A percentile compares a stretch with the other conserved stretches of the same genome.
Evolutionary conservation across 1,284 basidiomycete genomes (phyloP).

Genomic region (Irpex rosettiformis): DNA sequence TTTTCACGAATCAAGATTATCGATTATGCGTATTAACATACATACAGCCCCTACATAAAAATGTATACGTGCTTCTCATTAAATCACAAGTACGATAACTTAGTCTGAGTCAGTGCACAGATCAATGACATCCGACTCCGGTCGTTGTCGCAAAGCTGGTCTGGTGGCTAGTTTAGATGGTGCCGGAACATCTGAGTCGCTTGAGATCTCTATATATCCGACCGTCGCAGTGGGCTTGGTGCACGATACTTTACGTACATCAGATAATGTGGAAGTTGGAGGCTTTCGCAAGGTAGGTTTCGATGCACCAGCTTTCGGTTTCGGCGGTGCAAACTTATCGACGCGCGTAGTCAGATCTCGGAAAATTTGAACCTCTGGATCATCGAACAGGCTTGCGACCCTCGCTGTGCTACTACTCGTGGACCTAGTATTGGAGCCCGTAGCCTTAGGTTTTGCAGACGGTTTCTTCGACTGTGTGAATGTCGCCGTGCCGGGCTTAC

Average conservation of each 20-base stretch:
- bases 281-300: background rate
- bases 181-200: slow-evolving; percentile 25
- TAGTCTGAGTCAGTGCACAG: slow-evolving; percentile 28
- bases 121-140: slow-evolving; percentile 31
- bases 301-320: background rate
- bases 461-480: background rate
- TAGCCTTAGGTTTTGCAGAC: background rate
- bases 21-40: background rate
- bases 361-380: slow-evolving; percentile 7
- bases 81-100: background rate
- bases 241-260: background rate
- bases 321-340: background rate
- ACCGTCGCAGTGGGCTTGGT: background rate
- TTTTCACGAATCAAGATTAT: slow-evolving; percentile 3
- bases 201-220: slow-evolving; percentile 28
- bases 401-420: background rate
- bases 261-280: background rate
- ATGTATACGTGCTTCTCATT: background rate
- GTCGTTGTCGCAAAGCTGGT: background rate
- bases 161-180: slow-evolving; percentile 15
- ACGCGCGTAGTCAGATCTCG: slow-evolving; percentile 4
- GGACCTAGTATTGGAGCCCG: background rate
- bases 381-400: slow-evolving; percentile 3
- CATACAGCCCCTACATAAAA: background rate
- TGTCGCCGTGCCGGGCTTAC: slow-evolving; percentile 7